These are phyloP conservation scores for Leucosporidium creatinivorum DNA, from an alignment of 768 basidiomycete genomes.

Conservation along the genomic window DNA sequence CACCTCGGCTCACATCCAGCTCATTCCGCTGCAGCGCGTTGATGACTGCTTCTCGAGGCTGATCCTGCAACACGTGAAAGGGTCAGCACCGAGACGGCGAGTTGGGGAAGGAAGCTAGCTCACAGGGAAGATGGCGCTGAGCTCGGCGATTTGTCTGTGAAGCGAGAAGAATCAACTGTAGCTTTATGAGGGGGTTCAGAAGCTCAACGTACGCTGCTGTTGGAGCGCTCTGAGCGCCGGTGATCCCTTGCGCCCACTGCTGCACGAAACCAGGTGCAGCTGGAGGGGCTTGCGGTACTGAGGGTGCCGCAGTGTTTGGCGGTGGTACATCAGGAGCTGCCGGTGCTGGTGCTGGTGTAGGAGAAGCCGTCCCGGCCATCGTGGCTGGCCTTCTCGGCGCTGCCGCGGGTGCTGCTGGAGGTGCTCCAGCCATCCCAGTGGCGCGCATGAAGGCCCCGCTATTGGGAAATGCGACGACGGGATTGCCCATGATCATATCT, in stretches of 20 bases:
- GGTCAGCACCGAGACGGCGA: neutral
- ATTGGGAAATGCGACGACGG: too few relatives aligned
- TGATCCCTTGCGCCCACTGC: slow-evolving; percentile 1
- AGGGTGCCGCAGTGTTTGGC: neutral
- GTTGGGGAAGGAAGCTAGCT: too few relatives aligned
- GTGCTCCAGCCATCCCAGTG: neutral
- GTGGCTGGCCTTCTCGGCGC: neutral
- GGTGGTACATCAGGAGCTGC: neutral
- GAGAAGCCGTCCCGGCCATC: neutral
- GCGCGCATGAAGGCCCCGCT: neutral
- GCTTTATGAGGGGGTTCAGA: fast-evolving
- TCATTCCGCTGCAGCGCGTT: neutral
- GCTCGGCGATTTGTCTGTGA: neutral
- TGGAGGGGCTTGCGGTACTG: too few relatives aligned
- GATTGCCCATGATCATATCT: neutral
- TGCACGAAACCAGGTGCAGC: neutral
- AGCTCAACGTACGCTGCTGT: neutral
- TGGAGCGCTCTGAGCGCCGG: neutral
- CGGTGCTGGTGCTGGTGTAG: neutral
- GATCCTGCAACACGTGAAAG: neutral
- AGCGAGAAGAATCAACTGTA: neutral
- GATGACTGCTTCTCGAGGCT: slow-evolving; percentile 1
- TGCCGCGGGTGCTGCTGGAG: neutral
- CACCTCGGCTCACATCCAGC: neutral
- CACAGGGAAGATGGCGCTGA: slow-evolving; percentile 1